Conservation (phyloP, 257 asterid genomes). For the Eustoma russellianum region DNA sequence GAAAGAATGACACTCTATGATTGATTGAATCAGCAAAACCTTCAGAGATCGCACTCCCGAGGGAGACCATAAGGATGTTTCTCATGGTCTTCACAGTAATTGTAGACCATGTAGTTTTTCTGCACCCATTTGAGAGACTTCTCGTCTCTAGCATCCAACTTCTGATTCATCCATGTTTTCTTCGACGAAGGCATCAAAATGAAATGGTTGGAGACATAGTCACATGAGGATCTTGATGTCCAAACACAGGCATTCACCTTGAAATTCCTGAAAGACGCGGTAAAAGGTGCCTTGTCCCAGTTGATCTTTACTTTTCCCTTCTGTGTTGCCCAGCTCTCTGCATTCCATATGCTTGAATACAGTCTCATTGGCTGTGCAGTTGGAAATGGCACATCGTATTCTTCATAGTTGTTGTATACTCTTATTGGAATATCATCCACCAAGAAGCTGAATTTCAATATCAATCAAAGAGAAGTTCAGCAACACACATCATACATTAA, state of each 20-base stretch:
- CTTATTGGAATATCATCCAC: slow-evolving; percentile 28
- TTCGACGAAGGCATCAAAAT: not conserved
- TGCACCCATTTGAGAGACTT: slow-evolving; percentile 28
- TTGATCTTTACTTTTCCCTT: slow-evolving; percentile 24
- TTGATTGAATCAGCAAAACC: not conserved
- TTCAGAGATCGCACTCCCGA: slow-evolving; percentile 24
- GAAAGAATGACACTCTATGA: not conserved
- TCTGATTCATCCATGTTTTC: slow-evolving; percentile 12
- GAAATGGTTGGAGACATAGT: not conserved
- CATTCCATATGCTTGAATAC: slow-evolving; percentile 27
- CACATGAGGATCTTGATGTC: not conserved
- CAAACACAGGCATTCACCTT: slow-evolving; percentile 14
- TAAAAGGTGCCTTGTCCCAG: slow-evolving; percentile 25
- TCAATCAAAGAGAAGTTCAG: not conserved
- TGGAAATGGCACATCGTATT: slow-evolving; percentile 19
- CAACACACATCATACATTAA: too few relatives aligned
- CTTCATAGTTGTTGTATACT: slow-evolving; percentile 16
- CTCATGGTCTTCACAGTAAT: slow-evolving; percentile 22
- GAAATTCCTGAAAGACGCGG: slow-evolving; percentile 15
- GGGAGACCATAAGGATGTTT: slow-evolving; percentile 23
- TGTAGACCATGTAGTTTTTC: slow-evolving; percentile 28
- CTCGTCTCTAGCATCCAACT: slow-evolving; percentile 5
- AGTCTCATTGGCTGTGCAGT: slow-evolving; percentile 21
- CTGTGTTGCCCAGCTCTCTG: slow-evolving; percentile 31
- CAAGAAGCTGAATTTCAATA: slow-evolving; percentile 26